Percentiles rank a stretch among this genome's conserved stretches.
Evolutionary conservation across 805 yeast genomes (phyloP).

Genomic region (Candida xiaguanensis): DNA sequence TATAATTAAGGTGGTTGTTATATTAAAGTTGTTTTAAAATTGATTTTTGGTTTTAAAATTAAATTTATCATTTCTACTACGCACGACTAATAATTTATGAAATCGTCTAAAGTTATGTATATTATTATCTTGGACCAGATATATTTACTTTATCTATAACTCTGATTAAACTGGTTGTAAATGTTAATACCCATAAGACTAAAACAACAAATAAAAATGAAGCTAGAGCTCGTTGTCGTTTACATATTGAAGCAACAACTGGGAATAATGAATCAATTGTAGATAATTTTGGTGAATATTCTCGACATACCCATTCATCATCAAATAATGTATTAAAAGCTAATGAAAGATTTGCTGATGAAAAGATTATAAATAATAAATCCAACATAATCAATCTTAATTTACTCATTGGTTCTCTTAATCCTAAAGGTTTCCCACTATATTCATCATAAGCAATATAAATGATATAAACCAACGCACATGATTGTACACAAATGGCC

Average conservation of each 20-base stretch:
- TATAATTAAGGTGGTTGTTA: background rate
- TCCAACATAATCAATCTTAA: conserved; percentile 79
- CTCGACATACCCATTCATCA: conserved; percentile 68
- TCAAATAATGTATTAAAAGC: conserved; percentile 83
- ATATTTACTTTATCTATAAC: conserved; percentile 63
- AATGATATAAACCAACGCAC: conserved; percentile 71
- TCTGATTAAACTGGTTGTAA: conserved; percentile 76
- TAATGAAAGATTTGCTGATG: conserved; percentile 81
- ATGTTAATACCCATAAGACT: conserved; percentile 80
- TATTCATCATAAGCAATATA: conserved; percentile 91
- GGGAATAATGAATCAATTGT: conserved; percentile 22
- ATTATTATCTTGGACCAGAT: conserved; percentile 6
- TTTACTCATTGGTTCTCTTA: conserved; percentile 81
- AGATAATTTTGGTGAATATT: conserved; percentile 12
- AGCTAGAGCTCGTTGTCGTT: conserved; percentile 73
- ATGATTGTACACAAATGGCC: conserved; percentile 82
- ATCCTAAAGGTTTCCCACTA: conserved; percentile 85
- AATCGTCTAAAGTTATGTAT: background rate
- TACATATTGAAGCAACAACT: conserved; percentile 56
- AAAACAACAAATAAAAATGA: conserved; percentile 74
- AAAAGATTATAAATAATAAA: conserved; percentile 79
- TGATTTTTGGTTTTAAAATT: background rate
- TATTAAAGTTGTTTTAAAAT: background rate
- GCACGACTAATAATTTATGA: background rate
- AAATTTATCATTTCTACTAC: background rate